Base-by-base conservation (phyloP, 257 asterid genomes). In the Euphrasia confusa region DNA sequence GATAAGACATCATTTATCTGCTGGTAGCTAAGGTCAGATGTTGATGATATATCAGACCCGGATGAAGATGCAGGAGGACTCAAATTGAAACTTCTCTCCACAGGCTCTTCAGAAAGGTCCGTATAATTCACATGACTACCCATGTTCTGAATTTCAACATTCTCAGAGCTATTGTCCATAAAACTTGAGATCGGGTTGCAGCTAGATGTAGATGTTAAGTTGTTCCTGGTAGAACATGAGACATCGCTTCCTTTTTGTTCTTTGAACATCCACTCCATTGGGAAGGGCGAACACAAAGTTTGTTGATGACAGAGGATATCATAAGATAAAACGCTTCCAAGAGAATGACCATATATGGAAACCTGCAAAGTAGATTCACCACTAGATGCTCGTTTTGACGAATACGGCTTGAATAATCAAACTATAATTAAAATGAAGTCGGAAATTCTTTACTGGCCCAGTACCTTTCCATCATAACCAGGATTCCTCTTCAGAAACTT, bases 221-320 rank as follows among this genome's bases (percentile, higher is more conserved):
- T 65, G 66, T 72, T 77, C 60, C 65, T 48, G 32, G 33, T 52
- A 45, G 73, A 70, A 68, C 42, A 52, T 60, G 72, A 56, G 10
- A 32, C 33, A 48, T 73, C 82, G 61, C 73, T 70, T 73, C 56
- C 61, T 60, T 64, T 68, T 13, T 78, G 92, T 74, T 84, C 94
- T 74, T 70, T 80, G 81, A 74, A 86, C 96, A 86, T 74, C 86
- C 84, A 79, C 76, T 87, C 97, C 95, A 86, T 83, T 12, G 95
- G 97, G 71, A 84, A 86, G 52, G 96, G 86, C 32, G 97, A 86
- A 63, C 72, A 72, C 62, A 92, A 69, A 50, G 49, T 78, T 64
- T 78, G 85, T 89, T 92, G 99, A 78, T 92, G 99, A 75, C 99
- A 92, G 59, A 92, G 94, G 78, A 92, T 92, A 77, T 92, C 97